phyloP scores from a whole-genome alignment of 441 rosid species.

The Bocquillonia castaneifolia region DNA sequence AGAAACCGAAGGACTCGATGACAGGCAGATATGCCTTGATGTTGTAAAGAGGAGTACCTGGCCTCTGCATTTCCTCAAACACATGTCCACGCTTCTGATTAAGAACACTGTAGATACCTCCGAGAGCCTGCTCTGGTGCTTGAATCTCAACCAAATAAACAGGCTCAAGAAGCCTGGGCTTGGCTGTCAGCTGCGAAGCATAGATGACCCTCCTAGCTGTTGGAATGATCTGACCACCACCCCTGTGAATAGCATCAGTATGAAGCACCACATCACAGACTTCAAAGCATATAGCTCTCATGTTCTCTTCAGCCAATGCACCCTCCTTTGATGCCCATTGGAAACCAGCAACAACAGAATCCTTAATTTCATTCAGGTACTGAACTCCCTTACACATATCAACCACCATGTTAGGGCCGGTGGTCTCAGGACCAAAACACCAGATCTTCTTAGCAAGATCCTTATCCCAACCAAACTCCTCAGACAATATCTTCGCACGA shows the following conservation, averaged over 20 bases:
- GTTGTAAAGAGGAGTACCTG: conserved; percentile 36
- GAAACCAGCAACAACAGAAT: conserved; percentile 54
- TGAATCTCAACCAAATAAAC: conserved; percentile 41
- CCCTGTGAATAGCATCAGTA: conserved; percentile 51
- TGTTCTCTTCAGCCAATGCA: conserved; percentile 51
- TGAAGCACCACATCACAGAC: conserved; percentile 54
- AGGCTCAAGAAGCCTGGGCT: conserved; percentile 47
- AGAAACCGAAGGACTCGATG: conserved; percentile 44
- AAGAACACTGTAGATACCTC: conserved; percentile 42
- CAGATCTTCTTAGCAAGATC: conserved; percentile 55
- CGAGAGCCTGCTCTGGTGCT: conserved; percentile 45
- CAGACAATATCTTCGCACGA: conserved; percentile 42
- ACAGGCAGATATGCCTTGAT: conserved; percentile 50
- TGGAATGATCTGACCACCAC: conserved; percentile 54
- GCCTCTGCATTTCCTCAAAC: conserved; percentile 47
- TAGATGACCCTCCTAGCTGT: conserved; percentile 53
- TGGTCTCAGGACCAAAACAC: conserved; percentile 57
- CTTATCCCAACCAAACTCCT: conserved; percentile 55
- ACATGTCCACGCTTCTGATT: conserved; percentile 48
- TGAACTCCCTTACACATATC: conserved; percentile 60
- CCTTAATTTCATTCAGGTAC: conserved; percentile 52
- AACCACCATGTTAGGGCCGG: conserved; percentile 55
- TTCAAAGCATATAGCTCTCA: conserved; percentile 52
- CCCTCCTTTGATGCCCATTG: conserved; percentile 62
- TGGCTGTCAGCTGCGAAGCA: conserved; percentile 49